Conservation (phyloP, 1,139 yeast genomes). For the Protomyces inundatus region DNA sequence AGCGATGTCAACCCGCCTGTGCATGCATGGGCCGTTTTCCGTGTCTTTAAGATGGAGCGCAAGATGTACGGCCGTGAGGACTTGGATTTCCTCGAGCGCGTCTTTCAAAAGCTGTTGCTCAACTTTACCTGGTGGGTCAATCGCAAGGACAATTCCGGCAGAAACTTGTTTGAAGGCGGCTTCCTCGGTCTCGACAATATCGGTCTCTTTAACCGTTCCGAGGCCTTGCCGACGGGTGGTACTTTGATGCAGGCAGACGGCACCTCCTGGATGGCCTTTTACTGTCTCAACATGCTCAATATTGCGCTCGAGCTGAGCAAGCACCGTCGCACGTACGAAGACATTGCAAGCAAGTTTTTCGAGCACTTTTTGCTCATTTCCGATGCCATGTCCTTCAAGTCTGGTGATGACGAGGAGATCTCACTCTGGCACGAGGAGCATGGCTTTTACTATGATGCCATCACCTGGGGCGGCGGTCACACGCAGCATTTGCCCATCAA, state of each 20-base stretch:
- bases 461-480: slow-evolving; percentile 71
- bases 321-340: slow-evolving; percentile 82
- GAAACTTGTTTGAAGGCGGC: slow-evolving; percentile 92
- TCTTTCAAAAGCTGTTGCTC: slow-evolving; percentile 80
- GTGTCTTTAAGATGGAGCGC: slow-evolving; percentile 84
- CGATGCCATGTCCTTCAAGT: slow-evolving; percentile 83
- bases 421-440: slow-evolving; percentile 82
- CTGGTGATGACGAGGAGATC: slow-evolving; percentile 54
- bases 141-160: slow-evolving; percentile 82
- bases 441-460: slow-evolving; percentile 86
- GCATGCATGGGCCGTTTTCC: slow-evolving; percentile 93
- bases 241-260: slow-evolving; percentile 90
- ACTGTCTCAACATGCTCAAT: slow-evolving; percentile 83
- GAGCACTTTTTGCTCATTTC: slow-evolving; percentile 90
- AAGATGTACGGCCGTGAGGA: slow-evolving; percentile 81
- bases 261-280: slow-evolving; percentile 98
- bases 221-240: slow-evolving; percentile 92
- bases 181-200: slow-evolving; percentile 90
- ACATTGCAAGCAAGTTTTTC: slow-evolving; percentile 90
- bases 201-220: slow-evolving; percentile 90
- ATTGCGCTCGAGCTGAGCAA: slow-evolving; percentile 88
- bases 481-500: slow-evolving; percentile 77
- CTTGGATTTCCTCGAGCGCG: slow-evolving; percentile 77
- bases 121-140: slow-evolving; percentile 99
- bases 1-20: slow-evolving; percentile 96